These are phyloP conservation scores for Leishmania tropica DNA, from an alignment of 208 protist species.

Conservation along the genomic window DNA sequence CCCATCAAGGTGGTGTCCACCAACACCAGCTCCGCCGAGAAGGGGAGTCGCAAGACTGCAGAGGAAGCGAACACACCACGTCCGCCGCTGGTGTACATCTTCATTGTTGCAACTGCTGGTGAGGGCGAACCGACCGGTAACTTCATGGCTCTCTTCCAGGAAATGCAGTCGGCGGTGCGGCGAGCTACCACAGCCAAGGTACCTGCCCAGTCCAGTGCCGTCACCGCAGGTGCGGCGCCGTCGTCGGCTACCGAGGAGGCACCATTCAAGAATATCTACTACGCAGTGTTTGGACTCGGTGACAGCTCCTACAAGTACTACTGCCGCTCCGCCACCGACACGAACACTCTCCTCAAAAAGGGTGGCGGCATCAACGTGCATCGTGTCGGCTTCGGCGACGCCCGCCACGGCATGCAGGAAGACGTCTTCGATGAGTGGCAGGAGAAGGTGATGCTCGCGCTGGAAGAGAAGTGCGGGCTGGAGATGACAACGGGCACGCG, in stretches of 20 bases:
- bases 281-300: constrained; percentile 94
- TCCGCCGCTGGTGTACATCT: constrained; percentile 43
- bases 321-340: constrained; percentile 58
- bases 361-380: constrained; percentile 60
- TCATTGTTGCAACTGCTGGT: constrained; percentile 70
- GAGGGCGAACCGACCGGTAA: constrained; percentile 76
- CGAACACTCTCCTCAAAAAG: constrained; percentile 54
- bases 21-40: neutral
- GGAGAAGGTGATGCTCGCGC: constrained; percentile 48
- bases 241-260: constrained; percentile 2
- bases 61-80: neutral
- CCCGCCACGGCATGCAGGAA: constrained; percentile 47
- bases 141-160: constrained; percentile 52
- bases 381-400: constrained; percentile 68
- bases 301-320: constrained; percentile 97
- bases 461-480: constrained; percentile 44
- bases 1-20: neutral
- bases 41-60: neutral
- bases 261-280: constrained; percentile 63
- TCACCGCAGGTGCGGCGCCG: neutral
- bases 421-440: constrained; percentile 80
- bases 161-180: constrained; percentile 44
- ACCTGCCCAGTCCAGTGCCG: neutral
- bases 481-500: constrained; percentile 22
- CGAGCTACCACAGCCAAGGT: neutral